Evolutionary conservation across 2,329 filamentous ascomycete genomes (phyloP).

Genomic region (Mycosphaerella sp.): DNA sequence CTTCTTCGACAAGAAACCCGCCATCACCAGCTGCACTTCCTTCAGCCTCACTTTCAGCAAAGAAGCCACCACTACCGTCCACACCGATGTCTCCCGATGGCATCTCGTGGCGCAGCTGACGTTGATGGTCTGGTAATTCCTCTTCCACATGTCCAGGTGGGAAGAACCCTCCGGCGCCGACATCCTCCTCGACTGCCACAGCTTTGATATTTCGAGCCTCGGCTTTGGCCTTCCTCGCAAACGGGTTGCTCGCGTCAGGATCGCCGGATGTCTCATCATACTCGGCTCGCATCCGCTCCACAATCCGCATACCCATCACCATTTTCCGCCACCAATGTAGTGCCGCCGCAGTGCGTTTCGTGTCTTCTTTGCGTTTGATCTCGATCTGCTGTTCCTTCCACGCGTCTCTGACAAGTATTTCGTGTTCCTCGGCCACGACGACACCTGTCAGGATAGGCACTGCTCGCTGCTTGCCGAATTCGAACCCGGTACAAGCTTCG

Average conservation of each 20-base stretch:
- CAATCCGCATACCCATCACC: constrained; percentile 75
- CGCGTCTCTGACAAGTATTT: constrained; percentile 67
- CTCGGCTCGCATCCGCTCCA: constrained; percentile 67
- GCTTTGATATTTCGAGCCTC: constrained; percentile 22
- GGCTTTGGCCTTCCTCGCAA: constrained; percentile 35
- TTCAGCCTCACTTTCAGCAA: constrained; percentile 27
- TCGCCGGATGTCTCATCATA: constrained; percentile 50
- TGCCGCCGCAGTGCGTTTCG: constrained; percentile 69
- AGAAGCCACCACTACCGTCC: constrained; percentile 28
- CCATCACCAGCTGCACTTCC: constrained; percentile 32
- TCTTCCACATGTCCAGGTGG: constrained; percentile 35
- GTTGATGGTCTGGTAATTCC: constrained; percentile 30
- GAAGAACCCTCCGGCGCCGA: constrained; percentile 40
- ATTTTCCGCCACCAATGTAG: constrained; percentile 80
- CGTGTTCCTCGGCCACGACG: constrained; percentile 76
- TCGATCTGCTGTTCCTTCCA: constrained; percentile 71
- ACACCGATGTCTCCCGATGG: constrained; percentile 8
- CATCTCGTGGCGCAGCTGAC: constrained; percentile 14
- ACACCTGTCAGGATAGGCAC: constrained; percentile 88
- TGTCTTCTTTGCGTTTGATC: constrained; percentile 69
- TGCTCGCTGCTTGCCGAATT: constrained; percentile 91
- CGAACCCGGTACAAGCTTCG: constrained; percentile 92
- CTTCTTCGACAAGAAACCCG: constrained; percentile 37
- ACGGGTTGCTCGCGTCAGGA: constrained; percentile 52
- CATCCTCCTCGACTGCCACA: constrained; percentile 19